Conservation (phyloP, 2,329 filamentous ascomycete species). For the Cladobotryum mycophilum region DNA sequence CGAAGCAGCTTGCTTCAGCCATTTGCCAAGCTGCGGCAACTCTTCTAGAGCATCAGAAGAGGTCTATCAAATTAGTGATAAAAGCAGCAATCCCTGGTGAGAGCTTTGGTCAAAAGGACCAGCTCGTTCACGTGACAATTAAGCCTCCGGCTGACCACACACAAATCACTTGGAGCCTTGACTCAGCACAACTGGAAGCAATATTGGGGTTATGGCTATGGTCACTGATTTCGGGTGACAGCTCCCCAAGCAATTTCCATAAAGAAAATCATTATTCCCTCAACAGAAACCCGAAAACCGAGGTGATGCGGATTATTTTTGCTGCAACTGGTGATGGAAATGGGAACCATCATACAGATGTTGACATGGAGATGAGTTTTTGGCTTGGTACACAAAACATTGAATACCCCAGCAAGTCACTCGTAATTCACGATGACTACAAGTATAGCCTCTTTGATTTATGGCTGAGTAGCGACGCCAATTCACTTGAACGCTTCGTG, state of each 20-base stretch:
- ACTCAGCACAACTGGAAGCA: constrained; percentile 15
- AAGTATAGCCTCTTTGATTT: not conserved
- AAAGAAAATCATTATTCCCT: not conserved
- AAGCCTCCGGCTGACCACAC: not conserved
- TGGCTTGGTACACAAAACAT: constrained; percentile 12
- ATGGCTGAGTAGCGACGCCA: not conserved
- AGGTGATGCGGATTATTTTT: constrained; percentile 7
- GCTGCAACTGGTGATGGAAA: constrained; percentile 1
- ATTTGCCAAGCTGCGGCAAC: constrained; percentile 5
- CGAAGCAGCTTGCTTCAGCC: constrained; percentile 3
- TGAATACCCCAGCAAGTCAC: not conserved
- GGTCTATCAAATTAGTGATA: not conserved
- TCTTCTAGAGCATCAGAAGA: not conserved
- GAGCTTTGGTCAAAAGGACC: not conserved
- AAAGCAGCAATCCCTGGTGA: not conserved
- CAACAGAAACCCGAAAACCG: not conserved
- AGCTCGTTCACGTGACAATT: not conserved
- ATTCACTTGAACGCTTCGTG: not conserved
- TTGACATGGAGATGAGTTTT: constrained; percentile 10
- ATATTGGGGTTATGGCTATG: constrained; percentile 16
- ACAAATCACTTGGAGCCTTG: constrained; percentile 10
- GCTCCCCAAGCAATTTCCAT: not conserved
- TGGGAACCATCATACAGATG: not conserved
- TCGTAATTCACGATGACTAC: not conserved
- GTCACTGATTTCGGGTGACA: constrained; percentile 5